Base-by-base conservation (phyloP, 1,284 basidiomycete species). In the Afroboletus lepidellus region DNA sequence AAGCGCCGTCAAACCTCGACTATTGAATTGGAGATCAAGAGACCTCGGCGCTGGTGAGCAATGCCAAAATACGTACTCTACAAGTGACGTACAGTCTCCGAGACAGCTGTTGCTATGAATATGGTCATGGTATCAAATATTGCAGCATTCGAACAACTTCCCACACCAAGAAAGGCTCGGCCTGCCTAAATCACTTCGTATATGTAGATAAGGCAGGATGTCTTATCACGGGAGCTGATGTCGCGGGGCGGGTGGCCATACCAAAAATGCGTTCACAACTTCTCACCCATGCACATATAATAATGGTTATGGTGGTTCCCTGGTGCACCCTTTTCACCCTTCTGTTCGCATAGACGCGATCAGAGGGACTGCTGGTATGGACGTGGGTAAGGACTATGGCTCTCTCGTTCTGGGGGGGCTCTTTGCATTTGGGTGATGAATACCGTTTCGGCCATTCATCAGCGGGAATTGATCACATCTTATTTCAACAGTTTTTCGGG, bases 331-430 rank as follows among this genome's bases (percentile, higher is more conserved):
- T 21, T 43, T 20, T 15, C 9, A 18, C 6, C 29, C 9, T 25
- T 20, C n/a, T 27, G n/a, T 21, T 41, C 30, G 16, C 18, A 9
- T 42, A 25, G 30, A 42, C 27, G 24, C 5, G 3, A 20, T 27
- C 33, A 42, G 41, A n/a, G 29, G 2, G 16, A 27, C 38, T 9
- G 11, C 11, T 21, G 4, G 7, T 25, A 23, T 25, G 8, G 18
- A 57, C 6, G 18, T 60, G 23, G 18, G 32, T 12, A 23, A 43
- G 3, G 55, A 62, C 25, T 62, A 54, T 47, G 62, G 62, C 20
- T 6, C 64, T 0, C 53, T 64, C 38, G 2, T 64, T 16, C 32
- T 64, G 15, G 65, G 65, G 15, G 63, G 62, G 20, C n/a, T 64
- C n/a, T 8, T 64, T 20, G 61, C 65, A 24, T 64, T 64, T 15